phyloP scores from a whole-genome alignment of 2,329 filamentous ascomycete species.

The Venturia effusa region DNA sequence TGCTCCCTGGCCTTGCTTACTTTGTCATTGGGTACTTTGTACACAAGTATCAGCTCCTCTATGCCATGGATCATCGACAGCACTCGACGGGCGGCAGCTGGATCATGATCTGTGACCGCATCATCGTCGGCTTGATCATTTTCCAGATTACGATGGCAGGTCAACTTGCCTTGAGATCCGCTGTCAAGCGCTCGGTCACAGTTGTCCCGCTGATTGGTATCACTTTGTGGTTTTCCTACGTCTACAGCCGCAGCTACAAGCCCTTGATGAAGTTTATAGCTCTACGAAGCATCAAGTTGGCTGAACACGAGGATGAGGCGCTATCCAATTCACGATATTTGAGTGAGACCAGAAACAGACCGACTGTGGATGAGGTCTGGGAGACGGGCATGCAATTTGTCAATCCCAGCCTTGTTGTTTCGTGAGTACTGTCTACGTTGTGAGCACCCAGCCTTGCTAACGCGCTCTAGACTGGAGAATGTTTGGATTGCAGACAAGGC shows the following conservation, averaged over 20 bases:
- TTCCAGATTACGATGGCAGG: constrained; percentile 90
- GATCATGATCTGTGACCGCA: constrained; percentile 91
- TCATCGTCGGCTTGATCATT: constrained; percentile 74
- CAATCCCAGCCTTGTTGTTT: constrained; percentile 62
- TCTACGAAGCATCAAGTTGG: constrained; percentile 66
- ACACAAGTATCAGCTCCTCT: constrained; percentile 95
- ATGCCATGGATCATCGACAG: constrained; percentile 95
- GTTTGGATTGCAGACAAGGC: constrained; percentile 48
- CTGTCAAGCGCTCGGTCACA: constrained; percentile 61
- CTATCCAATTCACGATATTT: constrained; percentile 33
- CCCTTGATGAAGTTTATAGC: constrained; percentile 90
- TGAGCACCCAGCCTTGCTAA: constrained; percentile 13
- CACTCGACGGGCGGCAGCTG: constrained; percentile 89
- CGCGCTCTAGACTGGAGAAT: constrained; percentile 45
- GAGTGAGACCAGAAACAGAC: constrained; percentile 20
- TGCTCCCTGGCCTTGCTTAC: constrained; percentile 73
- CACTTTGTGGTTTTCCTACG: constrained; percentile 83
- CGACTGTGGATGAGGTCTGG: constrained; percentile 58
- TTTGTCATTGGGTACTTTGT: constrained; percentile 76
- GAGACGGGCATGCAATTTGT: constrained; percentile 62
- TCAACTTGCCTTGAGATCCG: constrained; percentile 63
- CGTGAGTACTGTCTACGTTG: constrained; percentile 37
- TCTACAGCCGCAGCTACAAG: constrained; percentile 70
- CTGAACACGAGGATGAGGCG: constrained; percentile 40
- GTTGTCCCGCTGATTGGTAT: constrained; percentile 66